Base-by-base conservation (phyloP, 148 eudicot genomes). In the Amaranthus palmeri region DNA sequence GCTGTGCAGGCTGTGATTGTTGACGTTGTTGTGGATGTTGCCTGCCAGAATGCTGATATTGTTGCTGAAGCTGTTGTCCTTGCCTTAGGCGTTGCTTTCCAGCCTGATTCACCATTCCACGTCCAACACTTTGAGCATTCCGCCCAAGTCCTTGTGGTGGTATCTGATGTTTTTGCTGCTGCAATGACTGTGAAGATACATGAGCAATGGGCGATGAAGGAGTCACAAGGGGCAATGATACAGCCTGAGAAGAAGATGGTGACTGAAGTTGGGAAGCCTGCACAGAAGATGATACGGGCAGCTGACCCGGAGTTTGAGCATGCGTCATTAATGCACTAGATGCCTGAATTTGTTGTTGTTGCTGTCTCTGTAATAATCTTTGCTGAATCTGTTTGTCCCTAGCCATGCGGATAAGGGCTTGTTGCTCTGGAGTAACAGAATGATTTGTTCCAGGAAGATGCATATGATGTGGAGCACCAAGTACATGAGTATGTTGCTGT, bases 1-100 rank as follows among this genome's bases (percentile, higher is more conserved):
- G 90, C 56, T 81, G 90, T 79, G 84, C 92, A 77, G 86, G 43
- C 76, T 86, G 87, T 25, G 79, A 57, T 67, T 76, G 89, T 71
- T 83, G 88, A 9, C 86, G 80, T 72, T 90, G 98, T 75, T 79
- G 89, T 51, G 90, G 96, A 69, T 90, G 95, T 72, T 83, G 86
- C 83, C 93, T 84, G 17, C 87, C 80, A 59, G 93, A 69, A 72
- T 88, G 93, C 49, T 74, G 88, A 59, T 78, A 75, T 40, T 79
- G 80, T 54, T 69, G 83, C 78, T 82, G 90, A 54, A 61, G 51
- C 65, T 78, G 86, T 71, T 74, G 91, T 41, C 75, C 74, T 58
- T 86, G 92, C 43, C 83, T 78, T 72, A 80, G 91, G 10, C 84
- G 70, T 81, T 83, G 96, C 81, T 87, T 88, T 68, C 86, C 86